Evolutionary conservation across 1,139 yeast genomes (phyloP).

Genomic region (Wickerhamomyces sp.): DNA sequence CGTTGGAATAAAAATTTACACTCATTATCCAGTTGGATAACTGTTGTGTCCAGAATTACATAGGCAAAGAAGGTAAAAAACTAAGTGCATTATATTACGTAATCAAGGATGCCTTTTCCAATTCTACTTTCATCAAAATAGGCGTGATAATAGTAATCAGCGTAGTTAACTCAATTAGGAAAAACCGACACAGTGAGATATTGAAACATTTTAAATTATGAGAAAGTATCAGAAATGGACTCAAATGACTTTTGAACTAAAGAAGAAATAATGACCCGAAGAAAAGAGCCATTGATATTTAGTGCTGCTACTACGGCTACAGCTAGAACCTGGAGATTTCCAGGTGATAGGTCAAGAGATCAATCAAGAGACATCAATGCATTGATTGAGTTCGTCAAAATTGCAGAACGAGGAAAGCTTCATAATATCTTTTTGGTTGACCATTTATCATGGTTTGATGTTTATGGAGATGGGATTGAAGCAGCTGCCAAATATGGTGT

Average conservation of each 20-base stretch:
- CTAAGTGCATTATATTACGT: neutral
- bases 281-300: slow-evolving; percentile 1
- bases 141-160: too few species aligned
- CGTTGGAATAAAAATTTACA: neutral
- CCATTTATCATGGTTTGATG: slow-evolving; percentile 36
- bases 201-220: too few species aligned
- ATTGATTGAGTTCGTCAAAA: slow-evolving; percentile 34
- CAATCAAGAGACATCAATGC: slow-evolving; percentile 28
- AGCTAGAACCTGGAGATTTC: slow-evolving; percentile 32
- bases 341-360: slow-evolving; percentile 26
- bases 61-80: neutral
- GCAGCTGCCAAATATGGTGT: slow-evolving; percentile 34
- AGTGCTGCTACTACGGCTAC: slow-evolving; percentile 1
- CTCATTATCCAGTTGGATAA: neutral
- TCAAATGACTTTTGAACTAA: too few species aligned
- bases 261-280: neutral
- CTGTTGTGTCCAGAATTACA: neutral
- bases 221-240: too few species aligned
- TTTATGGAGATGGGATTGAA: slow-evolving; percentile 34
- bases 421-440: slow-evolving; percentile 37
- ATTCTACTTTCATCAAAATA: too few species aligned
- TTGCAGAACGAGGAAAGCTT: slow-evolving; percentile 35
- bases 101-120: neutral
- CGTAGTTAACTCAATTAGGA: neutral
- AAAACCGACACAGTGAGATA: neutral